Base-by-base conservation (phyloP, 768 basidiomycete species). In the Phlegmacium glaucopus region DNA sequence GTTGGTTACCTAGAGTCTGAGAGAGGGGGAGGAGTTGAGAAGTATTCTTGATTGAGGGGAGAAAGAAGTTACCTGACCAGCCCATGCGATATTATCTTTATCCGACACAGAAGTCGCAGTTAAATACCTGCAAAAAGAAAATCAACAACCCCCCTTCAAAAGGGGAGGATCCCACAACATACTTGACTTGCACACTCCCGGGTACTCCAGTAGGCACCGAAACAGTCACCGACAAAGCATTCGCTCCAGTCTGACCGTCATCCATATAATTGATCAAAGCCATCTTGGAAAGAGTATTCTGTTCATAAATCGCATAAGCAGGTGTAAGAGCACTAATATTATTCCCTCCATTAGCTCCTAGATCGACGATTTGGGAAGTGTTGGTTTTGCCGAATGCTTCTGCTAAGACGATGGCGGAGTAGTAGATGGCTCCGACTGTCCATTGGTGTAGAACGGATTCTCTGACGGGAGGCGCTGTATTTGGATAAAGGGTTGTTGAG, bases 371-470 rank as follows among this genome's bases (percentile, higher is more conserved):
- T 49, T 79, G 85, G 1, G 85, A 79, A 1, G 62, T 68, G 62
- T 83, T 82, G 34, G 78, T 76, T 38, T 74, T 69, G n/a, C 87
- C 88, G 27, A 91, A 71, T 4, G 76, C 72, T 62, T 92, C 90
- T 1, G 88, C 78, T 34, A 86, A 70, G 52, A 83, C 73, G 18
- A 94, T 65, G 1, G 83, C 74, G 1, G 89, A 75, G 64, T 91
- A 92, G 68, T 86, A 90, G 38, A 85, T 66, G 0, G 85, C 76
- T 3, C 86, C 86, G 32, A 86, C 72, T 1, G 85, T 85, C 87
- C 88, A 91, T 63, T 85, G 69, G 49, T 76, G 76, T 63, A 72
- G 79, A 0, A 68, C 52, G 0, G 80, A 75, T 52, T 80, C 71
- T 53, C 83, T 85, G 3, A 72, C 74, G 3, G 77, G 76, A 2